Conservation (phyloP, 306 rosid species). For the Vachellia pachyceras region DNA sequence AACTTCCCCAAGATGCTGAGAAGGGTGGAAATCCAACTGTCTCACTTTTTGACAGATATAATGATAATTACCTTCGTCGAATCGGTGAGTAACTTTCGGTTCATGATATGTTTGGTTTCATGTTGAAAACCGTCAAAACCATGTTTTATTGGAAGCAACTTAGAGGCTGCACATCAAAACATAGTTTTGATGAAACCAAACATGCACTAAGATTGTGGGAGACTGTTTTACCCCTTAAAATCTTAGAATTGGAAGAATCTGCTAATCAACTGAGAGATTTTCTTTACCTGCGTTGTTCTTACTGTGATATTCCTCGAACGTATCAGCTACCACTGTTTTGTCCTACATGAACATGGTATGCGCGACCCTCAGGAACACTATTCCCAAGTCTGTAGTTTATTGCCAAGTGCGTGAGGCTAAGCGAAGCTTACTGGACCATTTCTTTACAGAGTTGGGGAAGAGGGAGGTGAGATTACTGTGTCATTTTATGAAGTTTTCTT, state of each 20-base stretch:
- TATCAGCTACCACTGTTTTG: constrained; percentile 80
- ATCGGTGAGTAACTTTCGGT: constrained; percentile 57
- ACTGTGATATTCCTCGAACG: constrained; percentile 24
- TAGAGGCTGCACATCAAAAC: not conserved
- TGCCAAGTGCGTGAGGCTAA: constrained; percentile 99
- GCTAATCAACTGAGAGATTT: not conserved
- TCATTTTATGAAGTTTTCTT: constrained; percentile 13
- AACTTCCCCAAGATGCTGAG: constrained; percentile 95
- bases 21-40: constrained; percentile 98
- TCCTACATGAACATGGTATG: constrained; percentile 93
- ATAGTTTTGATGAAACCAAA: not conserved
- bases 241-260: not conserved
- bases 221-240: not conserved
- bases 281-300: constrained; percentile 26
- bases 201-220: not conserved
- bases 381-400: constrained; percentile 91
- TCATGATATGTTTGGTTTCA: not conserved
- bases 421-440: constrained; percentile 86
- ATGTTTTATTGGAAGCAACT: too few species aligned
- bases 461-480: constrained; percentile 59
- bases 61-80: constrained; percentile 88
- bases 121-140: too few species aligned
- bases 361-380: constrained; percentile 77
- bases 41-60: constrained; percentile 93
- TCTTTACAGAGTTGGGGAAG: constrained; percentile 88